Evolutionary conservation across 148 eudicot genomes (phyloP).

Genomic region (Vaccinium corymbosum): DNA sequence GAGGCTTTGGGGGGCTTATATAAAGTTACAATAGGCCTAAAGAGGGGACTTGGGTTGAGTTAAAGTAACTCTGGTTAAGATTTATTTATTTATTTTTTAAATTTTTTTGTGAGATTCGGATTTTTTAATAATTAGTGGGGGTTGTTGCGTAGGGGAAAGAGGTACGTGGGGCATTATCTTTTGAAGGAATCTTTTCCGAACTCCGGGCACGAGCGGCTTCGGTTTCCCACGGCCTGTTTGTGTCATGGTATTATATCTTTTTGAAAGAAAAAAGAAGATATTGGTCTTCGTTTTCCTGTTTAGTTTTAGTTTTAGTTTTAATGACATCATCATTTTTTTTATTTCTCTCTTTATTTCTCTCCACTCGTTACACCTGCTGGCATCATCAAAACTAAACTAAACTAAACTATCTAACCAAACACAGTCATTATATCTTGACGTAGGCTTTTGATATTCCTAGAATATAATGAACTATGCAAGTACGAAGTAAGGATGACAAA

Average conservation of each 20-base stretch:
- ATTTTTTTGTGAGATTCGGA: no score
- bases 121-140: background rate
- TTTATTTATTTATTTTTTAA: background rate
- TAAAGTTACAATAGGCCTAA: background rate
- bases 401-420: no score
- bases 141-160: background rate
- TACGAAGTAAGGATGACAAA: background rate
- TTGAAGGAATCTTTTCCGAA: slow-evolving; percentile 22
- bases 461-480: background rate
- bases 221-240: slow-evolving; percentile 22
- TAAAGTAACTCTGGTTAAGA: background rate
- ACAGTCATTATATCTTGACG: no score
- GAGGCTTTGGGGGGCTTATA: background rate
- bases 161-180: background rate
- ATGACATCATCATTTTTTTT: no score
- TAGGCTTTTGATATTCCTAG: background rate
- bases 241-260: background rate
- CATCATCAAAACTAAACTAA: no score
- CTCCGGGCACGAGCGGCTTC: slow-evolving; percentile 44
- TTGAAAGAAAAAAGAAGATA: no score
- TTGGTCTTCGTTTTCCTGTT: no score
- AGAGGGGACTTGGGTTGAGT: slow-evolving; percentile 16
- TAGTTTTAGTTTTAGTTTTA: no score
- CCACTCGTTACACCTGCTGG: no score
- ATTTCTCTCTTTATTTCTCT: no score